Conservation (phyloP, 306 rosid species). For the Aeschynomene evenia region DNA sequence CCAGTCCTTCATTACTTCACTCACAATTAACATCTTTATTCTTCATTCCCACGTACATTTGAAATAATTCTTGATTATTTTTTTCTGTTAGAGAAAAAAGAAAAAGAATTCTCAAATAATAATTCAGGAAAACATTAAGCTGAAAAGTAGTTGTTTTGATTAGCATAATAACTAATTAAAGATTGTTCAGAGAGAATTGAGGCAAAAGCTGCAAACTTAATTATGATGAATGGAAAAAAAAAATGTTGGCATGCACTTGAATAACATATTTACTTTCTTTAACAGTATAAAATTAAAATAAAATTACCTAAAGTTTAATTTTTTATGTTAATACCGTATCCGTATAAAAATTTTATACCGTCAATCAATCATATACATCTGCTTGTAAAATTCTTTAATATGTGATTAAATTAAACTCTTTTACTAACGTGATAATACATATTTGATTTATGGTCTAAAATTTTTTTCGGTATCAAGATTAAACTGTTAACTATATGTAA, state of each 20-base stretch:
- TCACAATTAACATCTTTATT: constrained; percentile 88
- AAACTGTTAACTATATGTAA: too few relatives aligned
- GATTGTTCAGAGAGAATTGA: background rate
- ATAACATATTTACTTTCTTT: constrained; percentile 3
- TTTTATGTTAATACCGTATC: too few relatives aligned
- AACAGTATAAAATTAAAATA: background rate
- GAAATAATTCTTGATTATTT: constrained; percentile 4
- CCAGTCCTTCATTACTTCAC: constrained; percentile 64
- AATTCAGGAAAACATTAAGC: background rate
- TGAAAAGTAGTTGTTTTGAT: background rate
- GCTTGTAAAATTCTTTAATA: too few relatives aligned
- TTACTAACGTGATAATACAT: too few relatives aligned
- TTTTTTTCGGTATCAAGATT: too few relatives aligned
- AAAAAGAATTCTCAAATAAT: constrained; percentile 18
- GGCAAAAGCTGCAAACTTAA: background rate
- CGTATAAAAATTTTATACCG: too few relatives aligned
- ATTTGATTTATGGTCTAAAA: too few relatives aligned
- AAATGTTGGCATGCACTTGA: constrained; percentile 16
- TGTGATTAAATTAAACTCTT: too few relatives aligned
- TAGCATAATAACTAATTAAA: background rate
- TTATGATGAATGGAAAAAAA: constrained; percentile 10
- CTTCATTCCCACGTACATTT: constrained; percentile 43
- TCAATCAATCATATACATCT: too few relatives aligned
- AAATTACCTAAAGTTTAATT: too few relatives aligned
- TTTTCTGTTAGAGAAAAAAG: constrained; percentile 10